These are phyloP conservation scores for Capsicum rhomboideum DNA, from an alignment of 257 asterid genomes.

Conservation along the genomic window DNA sequence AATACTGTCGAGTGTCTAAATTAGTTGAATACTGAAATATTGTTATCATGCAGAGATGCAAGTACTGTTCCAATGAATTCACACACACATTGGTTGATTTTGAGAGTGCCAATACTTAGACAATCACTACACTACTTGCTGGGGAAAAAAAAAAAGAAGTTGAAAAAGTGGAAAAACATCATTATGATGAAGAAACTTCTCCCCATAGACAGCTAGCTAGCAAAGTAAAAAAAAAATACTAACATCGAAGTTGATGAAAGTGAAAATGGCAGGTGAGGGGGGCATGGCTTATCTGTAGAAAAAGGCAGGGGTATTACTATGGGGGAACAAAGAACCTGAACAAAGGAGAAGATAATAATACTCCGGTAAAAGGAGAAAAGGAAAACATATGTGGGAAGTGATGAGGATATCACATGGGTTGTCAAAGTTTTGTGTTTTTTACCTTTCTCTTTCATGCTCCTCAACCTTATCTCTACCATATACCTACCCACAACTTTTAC, in stretches of 20 bases:
- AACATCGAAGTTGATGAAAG: conserved; percentile 1
- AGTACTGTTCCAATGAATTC: neutral
- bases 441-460: neutral
- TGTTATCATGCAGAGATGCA: neutral
- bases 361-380: neutral
- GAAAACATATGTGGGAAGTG: neutral
- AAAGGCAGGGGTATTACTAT: neutral
- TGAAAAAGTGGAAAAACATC: neutral
- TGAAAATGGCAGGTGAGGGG: neutral
- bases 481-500: neutral
- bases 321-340: neutral
- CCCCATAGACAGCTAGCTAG: neutral
- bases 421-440: neutral
- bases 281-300: neutral
- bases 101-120: neutral
- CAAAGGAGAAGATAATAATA: neutral
- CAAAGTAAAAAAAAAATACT: neutral
- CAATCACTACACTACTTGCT: neutral
- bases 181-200: neutral
- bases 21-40: neutral
- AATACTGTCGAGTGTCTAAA: neutral
- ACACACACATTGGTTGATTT: neutral
- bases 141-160: neutral
- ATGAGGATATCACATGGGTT: conserved; percentile 2
- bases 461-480: neutral